Conservation (phyloP, 192 early-diverging fungal species). For the Kappamyces sp. region DNA sequence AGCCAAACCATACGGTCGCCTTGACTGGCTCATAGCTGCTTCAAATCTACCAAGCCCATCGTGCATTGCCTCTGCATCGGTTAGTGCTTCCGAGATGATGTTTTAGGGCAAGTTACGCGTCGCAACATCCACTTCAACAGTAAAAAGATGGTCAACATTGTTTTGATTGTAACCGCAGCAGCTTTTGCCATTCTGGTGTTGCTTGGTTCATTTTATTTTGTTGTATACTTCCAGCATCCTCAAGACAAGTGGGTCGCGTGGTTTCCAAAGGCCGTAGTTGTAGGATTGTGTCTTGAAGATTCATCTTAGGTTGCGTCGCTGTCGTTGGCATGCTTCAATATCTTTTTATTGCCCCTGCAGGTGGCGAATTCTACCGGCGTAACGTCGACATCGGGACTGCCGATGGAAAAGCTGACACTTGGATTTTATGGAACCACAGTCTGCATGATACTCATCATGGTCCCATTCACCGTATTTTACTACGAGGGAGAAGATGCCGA, state of each 20-base stretch:
- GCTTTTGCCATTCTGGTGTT: constrained; percentile 52
- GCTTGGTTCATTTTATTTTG: constrained; percentile 50
- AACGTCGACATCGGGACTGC: constrained; percentile 31
- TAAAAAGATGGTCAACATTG: constrained; percentile 32
- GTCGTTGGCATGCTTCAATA: constrained; percentile 44
- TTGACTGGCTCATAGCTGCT: too few relatives aligned
- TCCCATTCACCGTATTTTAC: constrained; percentile 60
- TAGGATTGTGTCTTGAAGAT: constrained; percentile 17
- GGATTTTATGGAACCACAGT: constrained; percentile 46
- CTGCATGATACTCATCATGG: constrained; percentile 36
- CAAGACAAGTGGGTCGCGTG: constrained; percentile 63
- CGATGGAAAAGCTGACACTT: constrained; percentile 44
- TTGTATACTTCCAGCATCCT: constrained; percentile 63
- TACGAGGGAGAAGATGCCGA: constrained; percentile 50
- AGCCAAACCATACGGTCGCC: too few relatives aligned
- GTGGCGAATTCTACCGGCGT: constrained; percentile 52
- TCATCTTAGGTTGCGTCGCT: constrained; percentile 37
- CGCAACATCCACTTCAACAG: too few relatives aligned
- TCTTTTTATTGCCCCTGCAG: constrained; percentile 59
- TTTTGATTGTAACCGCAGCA: constrained; percentile 43
- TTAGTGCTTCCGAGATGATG: too few relatives aligned
- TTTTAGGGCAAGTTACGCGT: too few relatives aligned
- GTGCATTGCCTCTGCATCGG: too few relatives aligned
- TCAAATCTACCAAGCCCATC: too few relatives aligned
- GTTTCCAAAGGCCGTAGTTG: constrained; percentile 60